Percentiles rank a stretch among this genome's conserved stretches.
phyloP scores from a whole-genome alignment of 805 yeast species.

The Wickerhamiella spandovensis region DNA sequence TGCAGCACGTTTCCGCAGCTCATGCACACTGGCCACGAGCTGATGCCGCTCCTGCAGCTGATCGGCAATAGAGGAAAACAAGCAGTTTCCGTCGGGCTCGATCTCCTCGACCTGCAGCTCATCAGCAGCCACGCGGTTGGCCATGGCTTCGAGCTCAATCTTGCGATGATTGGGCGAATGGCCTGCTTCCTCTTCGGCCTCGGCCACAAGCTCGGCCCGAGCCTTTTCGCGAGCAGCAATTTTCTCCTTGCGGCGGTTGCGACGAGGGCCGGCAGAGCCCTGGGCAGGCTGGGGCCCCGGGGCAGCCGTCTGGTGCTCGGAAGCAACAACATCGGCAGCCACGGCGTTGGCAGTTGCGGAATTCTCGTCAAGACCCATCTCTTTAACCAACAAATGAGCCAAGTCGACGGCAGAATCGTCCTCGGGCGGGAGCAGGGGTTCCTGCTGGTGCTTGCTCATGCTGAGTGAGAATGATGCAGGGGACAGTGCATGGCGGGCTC shows the following conservation, averaged over 20 bases:
- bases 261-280: conserved; percentile 23
- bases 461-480: conserved; percentile 15
- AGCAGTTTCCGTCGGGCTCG: conserved; percentile 86
- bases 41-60: conserved; percentile 49
- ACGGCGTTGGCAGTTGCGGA: conserved; percentile 5
- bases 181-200: conserved; percentile 61
- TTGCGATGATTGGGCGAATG: conserved; percentile 51
- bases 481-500: no score
- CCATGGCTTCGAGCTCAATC: conserved; percentile 58
- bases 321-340: conserved; percentile 8
- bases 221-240: conserved; percentile 65
- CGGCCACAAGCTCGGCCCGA: conserved; percentile 43
- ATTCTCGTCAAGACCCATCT: conserved; percentile 33
- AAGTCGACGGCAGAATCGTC: conserved; percentile 27
- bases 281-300: conserved; percentile 19
- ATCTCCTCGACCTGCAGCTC: conserved; percentile 52
- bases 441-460: conserved; percentile 42
- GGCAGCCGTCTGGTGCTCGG: conserved; percentile 3
- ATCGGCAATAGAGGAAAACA: conserved; percentile 74
- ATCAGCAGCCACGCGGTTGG: conserved; percentile 35
- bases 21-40: conserved; percentile 29
- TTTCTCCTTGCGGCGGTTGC: conserved; percentile 78
- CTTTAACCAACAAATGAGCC: conserved; percentile 56
- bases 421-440: conserved; percentile 26
- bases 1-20: conserved; percentile 54